phyloP scores from a whole-genome alignment of 345 rosid species.

The Jatropha curcas region DNA sequence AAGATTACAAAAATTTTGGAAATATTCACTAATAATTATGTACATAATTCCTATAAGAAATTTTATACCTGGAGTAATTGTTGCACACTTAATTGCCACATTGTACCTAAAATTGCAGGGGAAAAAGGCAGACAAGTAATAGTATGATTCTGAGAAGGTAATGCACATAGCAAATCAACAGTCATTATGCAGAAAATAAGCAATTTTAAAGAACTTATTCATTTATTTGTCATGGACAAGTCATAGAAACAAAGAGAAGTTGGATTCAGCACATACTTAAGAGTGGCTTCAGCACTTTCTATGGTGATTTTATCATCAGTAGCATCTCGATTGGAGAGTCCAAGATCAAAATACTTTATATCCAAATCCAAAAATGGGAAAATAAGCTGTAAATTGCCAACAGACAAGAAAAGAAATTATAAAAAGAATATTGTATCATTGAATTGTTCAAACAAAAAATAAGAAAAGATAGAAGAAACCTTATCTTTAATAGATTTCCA shows the following conservation, averaged over 20 bases:
- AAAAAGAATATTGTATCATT: neutral
- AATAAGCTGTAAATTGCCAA: conserved; percentile 59
- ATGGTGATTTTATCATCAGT: conserved; percentile 65
- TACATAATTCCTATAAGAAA: neutral
- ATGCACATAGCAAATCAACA: neutral
- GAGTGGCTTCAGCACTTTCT: conserved; percentile 72
- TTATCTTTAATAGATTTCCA: conserved; percentile 36
- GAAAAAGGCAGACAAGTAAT: neutral
- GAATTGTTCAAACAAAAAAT: neutral
- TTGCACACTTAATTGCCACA: conserved; percentile 98
- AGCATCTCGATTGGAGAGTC: conserved; percentile 62
- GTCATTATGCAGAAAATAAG: neutral
- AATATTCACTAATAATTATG: neutral
- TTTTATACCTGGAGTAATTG: conserved; percentile 87
- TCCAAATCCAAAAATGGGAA: conserved; percentile 79
- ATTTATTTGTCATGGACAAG: neutral
- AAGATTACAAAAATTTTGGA: neutral
- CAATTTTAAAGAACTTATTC: neutral
- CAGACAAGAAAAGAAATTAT: neutral
- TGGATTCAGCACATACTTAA: conserved; percentile 45
- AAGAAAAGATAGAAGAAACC: conserved; percentile 6
- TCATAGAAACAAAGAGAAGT: neutral
- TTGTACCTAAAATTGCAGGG: conserved; percentile 56
- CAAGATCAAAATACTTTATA: conserved; percentile 69
- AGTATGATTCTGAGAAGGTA: neutral